Percentiles rank a stretch among this genome's conserved stretches.
Conservation (phyloP, 2,329 filamentous ascomycete genomes). For the Cladophialophora immunda region DNA sequence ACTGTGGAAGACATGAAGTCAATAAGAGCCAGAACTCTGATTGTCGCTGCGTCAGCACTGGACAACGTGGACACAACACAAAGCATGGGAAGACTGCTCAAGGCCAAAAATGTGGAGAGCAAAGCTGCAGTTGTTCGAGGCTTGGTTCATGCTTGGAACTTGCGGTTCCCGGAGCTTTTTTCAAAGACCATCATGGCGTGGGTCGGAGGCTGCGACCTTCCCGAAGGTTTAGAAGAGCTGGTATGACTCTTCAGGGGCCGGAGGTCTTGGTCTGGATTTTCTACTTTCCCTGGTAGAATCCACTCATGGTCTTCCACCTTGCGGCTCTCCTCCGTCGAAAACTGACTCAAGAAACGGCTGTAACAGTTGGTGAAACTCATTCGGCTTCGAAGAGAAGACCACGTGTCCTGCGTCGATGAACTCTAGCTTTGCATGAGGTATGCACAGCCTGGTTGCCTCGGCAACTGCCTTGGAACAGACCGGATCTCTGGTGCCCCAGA, state of each 20-base stretch:
- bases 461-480: slow-evolving; percentile 8
- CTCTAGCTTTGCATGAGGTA: slow-evolving; percentile 2
- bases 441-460: background rate
- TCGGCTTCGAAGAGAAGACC: slow-evolving; percentile 16
- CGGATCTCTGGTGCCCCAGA: slow-evolving; percentile 15
- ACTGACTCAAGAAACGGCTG: slow-evolving; percentile 9
- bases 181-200: slow-evolving; percentile 9
- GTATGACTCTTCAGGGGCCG: background rate
- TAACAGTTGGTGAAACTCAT: slow-evolving; percentile 1
- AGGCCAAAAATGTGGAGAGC: slow-evolving; percentile 3
- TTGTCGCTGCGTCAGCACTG: slow-evolving; percentile 8
- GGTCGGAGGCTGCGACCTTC: slow-evolving; percentile 7
- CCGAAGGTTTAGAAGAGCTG: slow-evolving; percentile 8
- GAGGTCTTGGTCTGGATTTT: too few relatives aligned
- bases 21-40: slow-evolving; percentile 17
- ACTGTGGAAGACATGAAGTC: slow-evolving; percentile 9
- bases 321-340: background rate
- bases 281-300: background rate
- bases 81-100: slow-evolving; percentile 10
- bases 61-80: slow-evolving; percentile 22
- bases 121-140: slow-evolving; percentile 10
- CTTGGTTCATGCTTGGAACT: slow-evolving; percentile 16
- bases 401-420: slow-evolving; percentile 16
- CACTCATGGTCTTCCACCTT: background rate
- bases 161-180: slow-evolving; percentile 20